Evolutionary conservation across 257 asterid genomes (phyloP).

Genomic region (Fraxinus quadrangulata): DNA sequence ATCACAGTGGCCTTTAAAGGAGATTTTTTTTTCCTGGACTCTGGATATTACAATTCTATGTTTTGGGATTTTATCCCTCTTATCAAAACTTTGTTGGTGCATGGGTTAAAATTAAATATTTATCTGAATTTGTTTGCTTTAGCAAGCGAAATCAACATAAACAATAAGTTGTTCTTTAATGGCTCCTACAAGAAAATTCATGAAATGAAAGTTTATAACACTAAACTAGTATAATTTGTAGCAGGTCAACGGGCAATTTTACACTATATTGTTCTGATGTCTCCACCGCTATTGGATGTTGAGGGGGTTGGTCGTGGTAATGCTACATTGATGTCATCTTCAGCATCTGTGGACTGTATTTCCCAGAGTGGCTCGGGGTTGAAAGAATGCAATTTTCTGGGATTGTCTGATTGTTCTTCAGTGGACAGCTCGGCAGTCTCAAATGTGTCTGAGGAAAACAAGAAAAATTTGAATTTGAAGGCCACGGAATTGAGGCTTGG

Average conservation of each 20-base stretch:
- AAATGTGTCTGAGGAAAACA: slow-evolving; percentile 35
- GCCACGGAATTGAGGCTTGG: slow-evolving; percentile 89
- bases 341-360: slow-evolving; percentile 48
- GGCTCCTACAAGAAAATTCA: neutral
- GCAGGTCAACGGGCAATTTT: slow-evolving; percentile 30
- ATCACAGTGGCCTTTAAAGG: no score
- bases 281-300: slow-evolving; percentile 48
- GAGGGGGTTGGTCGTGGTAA: slow-evolving; percentile 52
- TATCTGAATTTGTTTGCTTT: neutral
- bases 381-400: slow-evolving; percentile 76
- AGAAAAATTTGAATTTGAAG: slow-evolving; percentile 58
- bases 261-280: slow-evolving; percentile 38
- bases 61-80: neutral
- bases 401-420: slow-evolving; percentile 70
- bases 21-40: neutral
- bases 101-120: no score
- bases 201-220: neutral
- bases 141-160: neutral
- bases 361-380: slow-evolving; percentile 39
- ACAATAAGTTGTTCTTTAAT: neutral
- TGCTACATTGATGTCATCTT: slow-evolving; percentile 52
- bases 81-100: no score
- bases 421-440: slow-evolving; percentile 60
- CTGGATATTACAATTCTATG: neutral
- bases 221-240: neutral